phyloP scores from a whole-genome alignment of 2,329 filamentous ascomycete species.

The Neofusicoccum ribis region DNA sequence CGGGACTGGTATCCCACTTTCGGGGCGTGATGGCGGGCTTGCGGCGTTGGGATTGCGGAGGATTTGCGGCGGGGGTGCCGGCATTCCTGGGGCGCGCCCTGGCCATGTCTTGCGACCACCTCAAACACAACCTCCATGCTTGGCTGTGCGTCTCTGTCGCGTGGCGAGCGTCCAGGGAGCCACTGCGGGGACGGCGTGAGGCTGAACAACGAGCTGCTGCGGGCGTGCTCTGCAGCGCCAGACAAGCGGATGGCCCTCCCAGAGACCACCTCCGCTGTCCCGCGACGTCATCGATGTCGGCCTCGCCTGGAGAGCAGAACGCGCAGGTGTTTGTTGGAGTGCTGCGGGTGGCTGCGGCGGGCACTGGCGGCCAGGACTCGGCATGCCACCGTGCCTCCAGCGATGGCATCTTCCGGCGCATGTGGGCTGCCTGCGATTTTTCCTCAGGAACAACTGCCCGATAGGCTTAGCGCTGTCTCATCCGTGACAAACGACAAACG shows the following conservation, averaged over 20 bases:
- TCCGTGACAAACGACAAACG: background rate
- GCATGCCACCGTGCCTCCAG: too few species aligned
- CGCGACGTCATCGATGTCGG: too few species aligned
- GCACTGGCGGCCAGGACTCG: too few species aligned
- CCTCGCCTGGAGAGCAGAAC: too few species aligned
- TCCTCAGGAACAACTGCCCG: background rate
- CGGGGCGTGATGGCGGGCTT: background rate
- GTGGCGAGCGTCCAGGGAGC: too few species aligned
- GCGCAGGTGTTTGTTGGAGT: too few species aligned
- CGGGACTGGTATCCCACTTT: background rate
- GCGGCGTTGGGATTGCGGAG: background rate
- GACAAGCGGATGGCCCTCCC: too few species aligned
- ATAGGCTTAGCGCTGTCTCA: slow-evolving; percentile 4
- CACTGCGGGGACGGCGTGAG: too few species aligned
- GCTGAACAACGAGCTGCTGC: too few species aligned
- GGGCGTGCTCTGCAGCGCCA: too few species aligned
- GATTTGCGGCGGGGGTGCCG: slow-evolving; percentile 8
- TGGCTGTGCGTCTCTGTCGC: background rate
- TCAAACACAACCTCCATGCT: background rate
- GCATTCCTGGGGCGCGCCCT: background rate
- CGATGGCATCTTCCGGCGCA: slow-evolving; percentile 4
- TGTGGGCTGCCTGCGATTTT: background rate
- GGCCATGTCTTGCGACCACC: background rate
- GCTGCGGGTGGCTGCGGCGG: too few species aligned
- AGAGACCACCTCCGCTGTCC: too few species aligned